phyloP scores from a whole-genome alignment of 768 basidiomycete genomes.

The Cantharellus anzutake region DNA sequence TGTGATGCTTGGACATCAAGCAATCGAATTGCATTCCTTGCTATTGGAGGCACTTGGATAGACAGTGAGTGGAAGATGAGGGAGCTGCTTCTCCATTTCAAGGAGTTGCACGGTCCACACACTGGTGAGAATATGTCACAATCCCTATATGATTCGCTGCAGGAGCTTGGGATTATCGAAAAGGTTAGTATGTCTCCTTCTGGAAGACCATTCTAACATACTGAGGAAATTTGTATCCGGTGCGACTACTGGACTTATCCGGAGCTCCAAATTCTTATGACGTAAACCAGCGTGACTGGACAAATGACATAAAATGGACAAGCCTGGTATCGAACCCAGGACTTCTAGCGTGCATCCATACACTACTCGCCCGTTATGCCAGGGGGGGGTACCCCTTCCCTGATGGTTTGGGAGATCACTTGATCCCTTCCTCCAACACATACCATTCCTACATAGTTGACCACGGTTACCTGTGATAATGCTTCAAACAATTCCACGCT shows the following conservation, averaged over 20 bases:
- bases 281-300: too few species aligned
- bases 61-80: background rate
- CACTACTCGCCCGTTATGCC: too few species aligned
- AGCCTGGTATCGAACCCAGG: too few species aligned
- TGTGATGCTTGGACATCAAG: conserved; percentile 1
- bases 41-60: background rate
- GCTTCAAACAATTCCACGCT: background rate
- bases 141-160: background rate
- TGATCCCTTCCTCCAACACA: too few species aligned
- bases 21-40: conserved; percentile 1
- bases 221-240: too few species aligned
- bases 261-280: too few species aligned
- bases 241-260: too few species aligned
- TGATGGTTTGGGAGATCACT: too few species aligned
- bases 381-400: too few species aligned
- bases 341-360: too few species aligned
- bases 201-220: too few species aligned
- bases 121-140: conserved; percentile 2
- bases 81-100: conserved; percentile 1
- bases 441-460: background rate
- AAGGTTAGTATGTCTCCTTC: background rate
- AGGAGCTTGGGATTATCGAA: background rate
- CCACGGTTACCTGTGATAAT: background rate
- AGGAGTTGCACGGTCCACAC: background rate
- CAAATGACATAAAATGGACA: too few species aligned